Evolutionary conservation across 2,329 filamentous ascomycete species (phyloP).

Genomic region (Cryphonectria japonica): DNA sequence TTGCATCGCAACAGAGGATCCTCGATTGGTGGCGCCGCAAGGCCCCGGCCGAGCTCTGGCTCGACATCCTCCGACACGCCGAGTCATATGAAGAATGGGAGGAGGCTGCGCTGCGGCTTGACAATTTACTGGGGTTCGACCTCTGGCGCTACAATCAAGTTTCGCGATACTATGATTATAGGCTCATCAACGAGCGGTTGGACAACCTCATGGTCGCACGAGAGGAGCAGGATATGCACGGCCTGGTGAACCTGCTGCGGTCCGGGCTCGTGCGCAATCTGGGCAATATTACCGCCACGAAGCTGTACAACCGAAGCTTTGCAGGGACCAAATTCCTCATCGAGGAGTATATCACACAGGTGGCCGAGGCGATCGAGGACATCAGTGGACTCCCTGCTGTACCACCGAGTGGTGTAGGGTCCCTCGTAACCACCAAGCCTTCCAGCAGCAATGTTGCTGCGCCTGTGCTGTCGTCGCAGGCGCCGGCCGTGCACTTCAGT

Average conservation of each 20-base stretch:
- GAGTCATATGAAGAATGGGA: slow-evolving; percentile 84
- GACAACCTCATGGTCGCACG: slow-evolving; percentile 58
- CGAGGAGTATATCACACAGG: slow-evolving; percentile 85
- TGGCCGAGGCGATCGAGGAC: slow-evolving; percentile 79
- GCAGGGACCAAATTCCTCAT: slow-evolving; percentile 89
- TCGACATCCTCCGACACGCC: slow-evolving; percentile 67
- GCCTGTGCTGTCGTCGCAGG: neutral
- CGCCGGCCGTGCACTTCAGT: slow-evolving; percentile 27
- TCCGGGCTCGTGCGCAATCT: slow-evolving; percentile 82
- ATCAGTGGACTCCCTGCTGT: slow-evolving; percentile 64
- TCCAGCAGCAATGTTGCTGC: neutral
- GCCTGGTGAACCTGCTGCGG: slow-evolving; percentile 77
- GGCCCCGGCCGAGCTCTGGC: slow-evolving; percentile 66
- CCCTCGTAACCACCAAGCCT: slow-evolving; percentile 1
- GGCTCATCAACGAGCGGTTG: slow-evolving; percentile 78
- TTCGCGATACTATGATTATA: slow-evolving; percentile 83
- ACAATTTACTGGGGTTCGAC: slow-evolving; percentile 79
- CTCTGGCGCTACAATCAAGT: slow-evolving; percentile 83
- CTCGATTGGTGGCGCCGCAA: slow-evolving; percentile 68
- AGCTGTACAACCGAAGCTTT: slow-evolving; percentile 82
- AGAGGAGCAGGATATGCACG: slow-evolving; percentile 63
- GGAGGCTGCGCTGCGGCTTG: slow-evolving; percentile 79
- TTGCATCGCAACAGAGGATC: slow-evolving; percentile 59
- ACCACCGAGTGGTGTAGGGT: slow-evolving; percentile 22
- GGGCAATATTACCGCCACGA: slow-evolving; percentile 84